Base-by-base conservation (phyloP, 305 asterid species). In the Solanum hybrid region DNA sequence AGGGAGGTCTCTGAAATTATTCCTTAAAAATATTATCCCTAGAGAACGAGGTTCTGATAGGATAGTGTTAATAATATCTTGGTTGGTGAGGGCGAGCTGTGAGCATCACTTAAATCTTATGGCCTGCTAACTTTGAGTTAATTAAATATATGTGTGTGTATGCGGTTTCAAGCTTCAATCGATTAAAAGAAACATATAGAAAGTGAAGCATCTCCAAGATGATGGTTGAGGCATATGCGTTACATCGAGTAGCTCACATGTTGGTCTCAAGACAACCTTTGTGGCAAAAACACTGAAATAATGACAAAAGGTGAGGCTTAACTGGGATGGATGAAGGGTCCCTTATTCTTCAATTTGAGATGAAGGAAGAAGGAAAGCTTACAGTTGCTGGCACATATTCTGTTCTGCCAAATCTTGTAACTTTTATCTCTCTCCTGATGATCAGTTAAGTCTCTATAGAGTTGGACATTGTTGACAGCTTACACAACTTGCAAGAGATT, bases 251-350 rank as follows among this genome's bases (percentile, higher is more conserved):
- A 12, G 51, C 41, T 61, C 78, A 12, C 88, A 20, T 57, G 88
- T 33, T 85, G 77, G 78, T 57, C 78, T 14, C 77, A 51, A 57
- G 31, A 51, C 88, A 38, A 31, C 39, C 88, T 51, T 84, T 6
- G 32, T 4, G 45, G 77, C 14, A 4, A 22, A 32, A 51, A 51
- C 39, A 57, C 26, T 61, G 22, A 51, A 51, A 84, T 32, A 29
- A 27, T 20, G 39, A 15, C 61, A 82, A 80, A 84, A 17, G 41
- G 88, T 6, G 39, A 29, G 39, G 36, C 87, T 41, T 82, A 51
- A 51, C 76, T 85, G 88, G 32, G 78, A 57, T 32, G 24, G 77
- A 85, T 51, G 88, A 57, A 61, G 78, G 91, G 65, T 89, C n/a
- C 36, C 89, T 41, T 38, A 61, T 51, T 75, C 33, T 37, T 77